phyloP scores from a whole-genome alignment of 345 rosid genomes.

The Hibiscus syriacus region DNA sequence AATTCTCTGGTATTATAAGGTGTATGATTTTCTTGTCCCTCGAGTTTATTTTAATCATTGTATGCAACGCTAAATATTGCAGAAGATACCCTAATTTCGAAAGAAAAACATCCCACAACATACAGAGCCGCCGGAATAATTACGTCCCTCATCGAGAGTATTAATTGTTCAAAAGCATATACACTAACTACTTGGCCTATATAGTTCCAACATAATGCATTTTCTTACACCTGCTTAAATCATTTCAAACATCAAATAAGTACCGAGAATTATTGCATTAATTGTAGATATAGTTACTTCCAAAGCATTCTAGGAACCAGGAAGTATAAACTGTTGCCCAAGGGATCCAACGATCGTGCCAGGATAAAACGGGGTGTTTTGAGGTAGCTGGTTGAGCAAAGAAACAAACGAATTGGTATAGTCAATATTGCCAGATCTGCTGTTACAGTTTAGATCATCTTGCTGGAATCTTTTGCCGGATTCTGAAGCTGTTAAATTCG shows the following conservation, averaged over 20 bases:
- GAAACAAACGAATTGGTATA: constrained; percentile 51
- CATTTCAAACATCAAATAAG: not conserved
- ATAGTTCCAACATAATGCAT: no score
- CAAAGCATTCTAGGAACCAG: constrained; percentile 12
- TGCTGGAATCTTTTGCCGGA: constrained; percentile 51
- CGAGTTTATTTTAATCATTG: no score
- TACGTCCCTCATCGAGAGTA: not conserved
- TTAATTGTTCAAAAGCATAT: no score
- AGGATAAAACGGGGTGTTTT: constrained; percentile 37
- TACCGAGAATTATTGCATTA: not conserved
- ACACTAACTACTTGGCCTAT: not conserved
- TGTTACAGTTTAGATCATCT: constrained; percentile 34
- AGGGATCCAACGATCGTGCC: constrained; percentile 5
- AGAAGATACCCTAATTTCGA: not conserved
- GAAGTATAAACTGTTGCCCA: constrained; percentile 48
- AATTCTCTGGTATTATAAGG: no score
- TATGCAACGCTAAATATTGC: not conserved
- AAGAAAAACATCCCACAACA: no score
- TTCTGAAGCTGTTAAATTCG: constrained; percentile 20
- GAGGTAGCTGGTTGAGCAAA: constrained; percentile 52
- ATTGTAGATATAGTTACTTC: not conserved
- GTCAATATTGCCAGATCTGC: constrained; percentile 12
- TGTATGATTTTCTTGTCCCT: no score
- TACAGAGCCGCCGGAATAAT: not conserved
- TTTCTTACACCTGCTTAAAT: not conserved